Evolutionary conservation across 306 rosid genomes (phyloP), one percentile per base, ranked within the genome.

Genomic region (Lathyrus tuberosus): DNA sequence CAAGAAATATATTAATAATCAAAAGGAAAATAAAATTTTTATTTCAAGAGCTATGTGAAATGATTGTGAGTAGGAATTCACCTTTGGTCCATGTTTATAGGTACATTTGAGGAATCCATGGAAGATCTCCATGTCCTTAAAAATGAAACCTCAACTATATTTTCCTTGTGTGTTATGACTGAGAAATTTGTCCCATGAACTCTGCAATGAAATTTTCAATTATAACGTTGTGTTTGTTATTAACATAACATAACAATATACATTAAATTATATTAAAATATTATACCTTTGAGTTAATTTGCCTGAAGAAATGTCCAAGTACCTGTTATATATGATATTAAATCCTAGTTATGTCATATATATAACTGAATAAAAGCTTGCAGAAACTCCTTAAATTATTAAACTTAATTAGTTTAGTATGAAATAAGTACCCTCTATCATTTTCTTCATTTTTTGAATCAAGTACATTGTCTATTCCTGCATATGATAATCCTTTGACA

Each of bases 1-100:
- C 14, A 17, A 64, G 10, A 47, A 76, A 26, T 6, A 28, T 22
- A 4, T 56, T 13, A 13, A 6, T 56, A 4, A 56, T 12, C 3
- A 24, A 24, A 6, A 35, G 8, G 5, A 33, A 33, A 33, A 6
- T 33, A 33, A 33, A 33, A 33, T 8, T 1, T 26, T 3, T 26
- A 26, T 26, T 26, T 26, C 2, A 26, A 20, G 54, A 64, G 51
- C 4, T 15, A 5, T 26, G 20, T 0, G 14, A 9, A 28, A 35
- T 6, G 62, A 54, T 33, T 0, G 53, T 33, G 35, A 69, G 17
- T 12, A 33, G 10, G 41, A 59, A 14, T 35, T 3, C 42, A 92
- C 96, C 98, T 85, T 83, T 76, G 79, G 82, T 93, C 97, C 41
- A 88, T 74, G 43, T 70, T 93, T 14, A 90, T 20, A 52, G 98